Base-by-base conservation (phyloP, 495 filamentous ascomycete species). In the Aspergillus bertholletiae region DNA sequence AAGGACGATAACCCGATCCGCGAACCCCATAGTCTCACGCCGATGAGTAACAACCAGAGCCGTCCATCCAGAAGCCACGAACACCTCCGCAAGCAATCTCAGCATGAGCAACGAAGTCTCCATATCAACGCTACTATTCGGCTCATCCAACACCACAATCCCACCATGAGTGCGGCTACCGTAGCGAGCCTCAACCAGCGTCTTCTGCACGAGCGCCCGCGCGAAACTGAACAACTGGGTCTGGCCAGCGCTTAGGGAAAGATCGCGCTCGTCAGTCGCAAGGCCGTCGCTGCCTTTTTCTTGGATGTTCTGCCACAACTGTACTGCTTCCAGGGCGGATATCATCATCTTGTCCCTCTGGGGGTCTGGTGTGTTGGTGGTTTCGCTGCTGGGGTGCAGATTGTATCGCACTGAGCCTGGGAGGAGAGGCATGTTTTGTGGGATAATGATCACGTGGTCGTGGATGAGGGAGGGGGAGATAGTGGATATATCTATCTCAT, bases 351-450 rank as follows among this genome's bases (percentile, higher is more conserved):
- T 8, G 26, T 28, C 26, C 5, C 5, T 4, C 26, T 5, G 8
- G 4, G 26, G 26, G 8, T 28, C 26, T n/a, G n/a, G n/a, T n/a
- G 26, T 28, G 4, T 8, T 28, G 26, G 26, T 50, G 24, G 15
- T 26, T 6, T 7, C 17, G 7, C 26, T 26, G 20, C 46, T 27
- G 26, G 46, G 46, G 15, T 32, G 17, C 7, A 49, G 27, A 30
- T 49, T 49, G 46, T 17, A 49, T 24, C 46, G 46, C 17, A 49
- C 34, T 20, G 46, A 32, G 13, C 46, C 46, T 0, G 46, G 46
- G 13, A 49, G 46, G 7, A 49, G 3, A n/a, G 34, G 32, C 28
- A 12, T 26, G 27, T 49, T 30, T 15, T 49, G 46, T 5, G 46
- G 46, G 9, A 49, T 35, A n/a, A 30, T 30, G 46, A 49, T 49